Conservation (phyloP, 768 basidiomycete genomes). For the Peribolospora kevripleyi region DNA sequence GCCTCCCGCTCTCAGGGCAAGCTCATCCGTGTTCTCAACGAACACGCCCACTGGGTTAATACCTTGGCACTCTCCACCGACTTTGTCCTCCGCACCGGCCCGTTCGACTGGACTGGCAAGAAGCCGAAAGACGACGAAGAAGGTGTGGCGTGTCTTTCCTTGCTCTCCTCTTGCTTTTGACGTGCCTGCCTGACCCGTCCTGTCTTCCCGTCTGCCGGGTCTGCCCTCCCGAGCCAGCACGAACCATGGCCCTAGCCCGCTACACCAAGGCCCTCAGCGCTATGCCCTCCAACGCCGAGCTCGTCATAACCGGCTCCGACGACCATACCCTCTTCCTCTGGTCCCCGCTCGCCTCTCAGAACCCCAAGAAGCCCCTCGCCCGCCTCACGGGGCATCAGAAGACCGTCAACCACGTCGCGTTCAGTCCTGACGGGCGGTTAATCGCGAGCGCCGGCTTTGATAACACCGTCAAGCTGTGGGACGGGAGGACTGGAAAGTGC, state of each 20-base stretch:
- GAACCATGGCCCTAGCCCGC: constrained; percentile 46
- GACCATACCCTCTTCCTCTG: constrained; percentile 95
- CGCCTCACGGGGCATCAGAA: constrained; percentile 84
- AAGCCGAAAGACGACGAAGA: constrained; percentile 55
- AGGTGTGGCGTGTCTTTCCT: constrained; percentile 27
- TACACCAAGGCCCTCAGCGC: constrained; percentile 36
- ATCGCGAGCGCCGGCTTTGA: constrained; percentile 83
- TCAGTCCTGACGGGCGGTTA: constrained; percentile 79
- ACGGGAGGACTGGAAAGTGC: constrained; percentile 33
- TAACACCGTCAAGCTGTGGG: constrained; percentile 75
- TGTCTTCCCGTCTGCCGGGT: neutral
- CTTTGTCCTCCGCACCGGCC: constrained; percentile 78
- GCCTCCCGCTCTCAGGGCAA: constrained; percentile 34
- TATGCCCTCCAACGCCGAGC: constrained; percentile 40
- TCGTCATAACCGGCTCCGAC: constrained; percentile 84
- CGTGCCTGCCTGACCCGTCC: neutral
- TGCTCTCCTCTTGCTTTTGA: neutral
- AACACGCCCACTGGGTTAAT: constrained; percentile 98
- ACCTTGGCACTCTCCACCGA: constrained; percentile 88
- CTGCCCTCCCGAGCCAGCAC: constrained; percentile 26
- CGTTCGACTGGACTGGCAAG: constrained; percentile 71
- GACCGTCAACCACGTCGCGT: constrained; percentile 77
- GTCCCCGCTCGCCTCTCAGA: constrained; percentile 35
- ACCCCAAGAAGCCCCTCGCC: constrained; percentile 41
- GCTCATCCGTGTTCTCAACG: constrained; percentile 58